Percentiles rank a stretch among this genome's conserved stretches.
phyloP scores from a whole-genome alignment of 1,284 basidiomycete species.

The Papiliotrema nemorosa region DNA sequence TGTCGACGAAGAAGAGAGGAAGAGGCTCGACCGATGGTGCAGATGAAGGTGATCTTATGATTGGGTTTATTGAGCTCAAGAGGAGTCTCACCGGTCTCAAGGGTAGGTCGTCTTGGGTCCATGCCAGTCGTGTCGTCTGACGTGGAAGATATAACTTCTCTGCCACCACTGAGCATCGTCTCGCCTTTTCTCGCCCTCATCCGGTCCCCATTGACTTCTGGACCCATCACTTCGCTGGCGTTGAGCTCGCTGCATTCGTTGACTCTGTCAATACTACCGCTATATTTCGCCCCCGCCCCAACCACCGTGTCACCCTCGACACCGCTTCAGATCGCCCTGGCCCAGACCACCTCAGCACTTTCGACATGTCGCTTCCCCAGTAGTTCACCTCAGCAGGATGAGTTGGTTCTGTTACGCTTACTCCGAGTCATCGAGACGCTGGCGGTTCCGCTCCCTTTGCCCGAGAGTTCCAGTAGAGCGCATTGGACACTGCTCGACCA shows the following conservation, averaged over 20 bases:
- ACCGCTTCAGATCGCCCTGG: conserved; percentile 58
- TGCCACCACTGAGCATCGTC: conserved; percentile 59
- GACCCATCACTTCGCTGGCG: conserved; percentile 86
- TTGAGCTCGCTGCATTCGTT: conserved; percentile 83
- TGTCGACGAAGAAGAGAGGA: conserved; percentile 4
- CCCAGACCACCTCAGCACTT: conserved; percentile 81
- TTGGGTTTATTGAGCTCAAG: conserved; percentile 81
- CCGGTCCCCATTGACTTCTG: conserved; percentile 86
- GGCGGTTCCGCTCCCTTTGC: conserved; percentile 54
- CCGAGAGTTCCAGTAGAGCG: conserved; percentile 51
- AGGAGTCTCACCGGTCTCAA: conserved; percentile 66
- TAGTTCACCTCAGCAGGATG: conserved; percentile 91
- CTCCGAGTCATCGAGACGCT: conserved; percentile 86
- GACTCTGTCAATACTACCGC: conserved; percentile 67
- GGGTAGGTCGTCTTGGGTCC: conserved; percentile 56
- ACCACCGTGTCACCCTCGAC: conserved; percentile 25
- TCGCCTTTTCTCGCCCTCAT: conserved; percentile 89
- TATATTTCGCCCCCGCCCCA: conserved; percentile 38
- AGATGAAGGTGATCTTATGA: conserved; percentile 68
- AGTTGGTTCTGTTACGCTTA: conserved; percentile 89
- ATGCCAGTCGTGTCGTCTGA: conserved; percentile 9
- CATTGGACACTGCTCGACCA: conserved; percentile 45
- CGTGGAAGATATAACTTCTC: conserved; percentile 60
- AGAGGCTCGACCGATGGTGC: conserved; percentile 17
- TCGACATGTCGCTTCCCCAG: conserved; percentile 98